Conservation (phyloP, 768 basidiomycete genomes). For the Cystobasidium tubakii region DNA sequence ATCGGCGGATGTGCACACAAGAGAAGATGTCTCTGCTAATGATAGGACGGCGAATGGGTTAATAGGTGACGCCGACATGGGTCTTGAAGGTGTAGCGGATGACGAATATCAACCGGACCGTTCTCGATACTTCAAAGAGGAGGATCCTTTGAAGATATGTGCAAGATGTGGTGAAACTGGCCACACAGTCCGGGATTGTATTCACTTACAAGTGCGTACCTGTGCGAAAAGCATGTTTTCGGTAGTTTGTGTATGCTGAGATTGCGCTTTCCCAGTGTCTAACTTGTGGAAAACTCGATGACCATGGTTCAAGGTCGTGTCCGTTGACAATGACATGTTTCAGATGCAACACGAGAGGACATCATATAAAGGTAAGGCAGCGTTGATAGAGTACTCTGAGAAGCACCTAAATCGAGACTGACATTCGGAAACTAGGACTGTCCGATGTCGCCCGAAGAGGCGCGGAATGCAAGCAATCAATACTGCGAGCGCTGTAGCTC, state of each 20-base stretch:
- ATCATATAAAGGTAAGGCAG: constrained; percentile 17
- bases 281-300: constrained; percentile 37
- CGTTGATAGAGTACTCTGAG: not conserved
- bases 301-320: constrained; percentile 27
- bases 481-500: constrained; percentile 20
- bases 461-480: not conserved
- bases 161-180: constrained; percentile 30
- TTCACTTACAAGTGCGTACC: constrained; percentile 29
- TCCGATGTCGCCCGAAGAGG: not conserved
- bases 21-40: not conserved
- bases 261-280: constrained; percentile 12
- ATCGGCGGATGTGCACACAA: too few relatives aligned
- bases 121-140: constrained; percentile 31
- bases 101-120: constrained; percentile 4
- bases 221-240: too few relatives aligned
- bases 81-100: not conserved
- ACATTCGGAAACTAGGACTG: constrained; percentile 14
- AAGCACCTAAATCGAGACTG: not conserved
- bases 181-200: constrained; percentile 34
- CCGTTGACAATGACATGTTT: constrained; percentile 29
- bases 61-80: not conserved
- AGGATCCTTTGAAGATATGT: constrained; percentile 30
- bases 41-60: not conserved
- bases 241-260: not conserved
- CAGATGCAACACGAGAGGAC: constrained; percentile 36